Evolutionary conservation across 2,329 filamentous ascomycete species (phyloP).

Genomic region (Neonectria ditissima): DNA sequence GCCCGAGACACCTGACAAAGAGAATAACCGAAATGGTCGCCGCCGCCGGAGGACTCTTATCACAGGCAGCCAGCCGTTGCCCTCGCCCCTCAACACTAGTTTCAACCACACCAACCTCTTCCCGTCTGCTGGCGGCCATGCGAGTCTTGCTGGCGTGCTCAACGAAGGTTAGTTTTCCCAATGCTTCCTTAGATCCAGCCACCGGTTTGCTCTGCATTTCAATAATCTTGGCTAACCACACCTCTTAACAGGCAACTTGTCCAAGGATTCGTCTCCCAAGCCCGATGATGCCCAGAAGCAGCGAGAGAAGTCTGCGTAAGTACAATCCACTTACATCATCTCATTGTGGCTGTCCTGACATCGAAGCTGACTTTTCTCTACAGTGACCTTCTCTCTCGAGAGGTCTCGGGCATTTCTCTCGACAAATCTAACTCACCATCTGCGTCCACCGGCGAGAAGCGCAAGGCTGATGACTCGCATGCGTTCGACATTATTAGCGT

Average conservation of each 20-base stretch:
- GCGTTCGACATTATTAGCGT: slow-evolving; percentile 87
- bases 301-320: slow-evolving; percentile 94
- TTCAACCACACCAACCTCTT: slow-evolving; percentile 86
- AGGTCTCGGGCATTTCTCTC: slow-evolving; percentile 94
- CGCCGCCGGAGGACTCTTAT: slow-evolving; percentile 92
- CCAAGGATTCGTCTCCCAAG: slow-evolving; percentile 62
- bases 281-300: slow-evolving; percentile 79
- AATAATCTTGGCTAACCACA: slow-evolving; percentile 26
- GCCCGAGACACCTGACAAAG: slow-evolving; percentile 78
- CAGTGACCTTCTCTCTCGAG: slow-evolving; percentile 89
- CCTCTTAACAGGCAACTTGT: slow-evolving; percentile 47
- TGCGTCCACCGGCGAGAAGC: slow-evolving; percentile 71
- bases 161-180: slow-evolving; percentile 73
- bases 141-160: slow-evolving; percentile 86
- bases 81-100: slow-evolving; percentile 91
- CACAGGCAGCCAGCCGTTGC: slow-evolving; percentile 95
- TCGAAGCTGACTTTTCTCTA: slow-evolving; percentile 22
- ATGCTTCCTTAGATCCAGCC: background rate
- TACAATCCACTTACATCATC: background rate
- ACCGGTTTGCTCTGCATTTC: no score
- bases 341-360: background rate
- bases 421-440: slow-evolving; percentile 73
- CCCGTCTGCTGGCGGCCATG: slow-evolving; percentile 71
- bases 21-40: slow-evolving; percentile 91
- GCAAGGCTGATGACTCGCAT: slow-evolving; percentile 68